Percentiles rank a stretch among this genome's conserved stretches.
These are phyloP conservation scores for Colletotrichum trifolii DNA, from an alignment of 2,329 filamentous ascomycete species.

Conservation along the genomic window DNA sequence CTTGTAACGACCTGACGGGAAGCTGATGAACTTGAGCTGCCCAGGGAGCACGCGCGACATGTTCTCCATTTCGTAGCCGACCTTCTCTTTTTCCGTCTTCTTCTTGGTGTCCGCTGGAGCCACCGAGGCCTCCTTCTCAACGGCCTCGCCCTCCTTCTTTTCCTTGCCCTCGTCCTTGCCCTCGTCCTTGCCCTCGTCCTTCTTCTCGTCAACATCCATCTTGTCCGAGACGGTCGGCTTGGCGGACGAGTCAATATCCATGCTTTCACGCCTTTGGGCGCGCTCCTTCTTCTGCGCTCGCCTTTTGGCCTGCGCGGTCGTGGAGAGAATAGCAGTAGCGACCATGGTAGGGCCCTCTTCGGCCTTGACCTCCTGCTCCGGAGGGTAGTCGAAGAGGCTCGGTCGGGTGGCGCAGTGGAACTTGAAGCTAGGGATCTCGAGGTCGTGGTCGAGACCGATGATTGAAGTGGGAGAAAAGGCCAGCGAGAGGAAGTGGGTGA, in stretches of 20 bases:
- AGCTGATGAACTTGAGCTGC: slow-evolving; percentile 96
- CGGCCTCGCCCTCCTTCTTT: slow-evolving; percentile 63
- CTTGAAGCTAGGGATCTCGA: slow-evolving; percentile 93
- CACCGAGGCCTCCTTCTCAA: slow-evolving; percentile 65
- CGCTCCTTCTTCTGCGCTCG: slow-evolving; percentile 94
- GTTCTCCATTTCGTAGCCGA: slow-evolving; percentile 95
- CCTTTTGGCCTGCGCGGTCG: slow-evolving; percentile 95
- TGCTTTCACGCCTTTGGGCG: slow-evolving; percentile 88
- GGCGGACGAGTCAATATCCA: slow-evolving; percentile 88
- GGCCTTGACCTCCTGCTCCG: slow-evolving; percentile 93
- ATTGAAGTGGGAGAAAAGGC: slow-evolving; percentile 97
- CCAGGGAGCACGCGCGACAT: slow-evolving; percentile 93
- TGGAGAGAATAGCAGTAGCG: slow-evolving; percentile 94
- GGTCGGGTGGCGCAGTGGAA: slow-evolving; percentile 95
- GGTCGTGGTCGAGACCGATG: slow-evolving; percentile 92
- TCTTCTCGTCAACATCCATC: slow-evolving; percentile 86
- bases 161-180: slow-evolving; percentile 71
- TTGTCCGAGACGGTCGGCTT: slow-evolving; percentile 74
- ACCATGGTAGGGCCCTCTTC: slow-evolving; percentile 95
- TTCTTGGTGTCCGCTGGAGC: slow-evolving; percentile 75
- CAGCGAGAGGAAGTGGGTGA: slow-evolving; percentile 95
- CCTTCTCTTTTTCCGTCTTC: slow-evolving; percentile 94
- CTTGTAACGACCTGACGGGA: slow-evolving; percentile 89
- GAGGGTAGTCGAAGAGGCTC: slow-evolving; percentile 97
- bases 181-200: slow-evolving; percentile 63